Conservation (phyloP, 2,329 filamentous ascomycete species). For the Periconia sp. region DNA sequence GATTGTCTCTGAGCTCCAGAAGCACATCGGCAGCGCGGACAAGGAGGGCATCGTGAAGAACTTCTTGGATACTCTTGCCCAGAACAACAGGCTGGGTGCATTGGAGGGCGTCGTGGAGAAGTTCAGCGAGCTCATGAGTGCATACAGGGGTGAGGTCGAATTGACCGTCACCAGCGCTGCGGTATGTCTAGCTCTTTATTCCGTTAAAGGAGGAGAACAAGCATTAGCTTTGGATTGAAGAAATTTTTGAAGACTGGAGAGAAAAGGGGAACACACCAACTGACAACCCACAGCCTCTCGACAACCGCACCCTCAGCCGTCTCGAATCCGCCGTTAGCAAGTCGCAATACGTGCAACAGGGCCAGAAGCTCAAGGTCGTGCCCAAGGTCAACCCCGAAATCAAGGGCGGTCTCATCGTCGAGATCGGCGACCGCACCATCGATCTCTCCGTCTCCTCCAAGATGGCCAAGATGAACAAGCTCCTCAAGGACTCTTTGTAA, state of each 20-base stretch:
- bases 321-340: slow-evolving; percentile 87
- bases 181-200: slow-evolving; percentile 57
- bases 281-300: slow-evolving; percentile 66
- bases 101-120: slow-evolving; percentile 83
- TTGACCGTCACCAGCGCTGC: slow-evolving; percentile 86
- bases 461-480: slow-evolving; percentile 99
- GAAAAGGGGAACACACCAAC: background rate
- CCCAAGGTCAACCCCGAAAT: slow-evolving; percentile 96
- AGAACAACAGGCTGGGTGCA: slow-evolving; percentile 91
- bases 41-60: slow-evolving; percentile 87
- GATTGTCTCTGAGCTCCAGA: slow-evolving; percentile 85
- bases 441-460: slow-evolving; percentile 94
- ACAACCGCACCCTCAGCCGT: slow-evolving; percentile 80
- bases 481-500: slow-evolving; percentile 95
- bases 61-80: slow-evolving; percentile 85
- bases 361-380: slow-evolving; percentile 98
- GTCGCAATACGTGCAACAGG: slow-evolving; percentile 82
- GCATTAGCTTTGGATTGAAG: background rate
- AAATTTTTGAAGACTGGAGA: background rate
- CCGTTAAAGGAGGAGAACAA: background rate
- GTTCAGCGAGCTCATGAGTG: slow-evolving; percentile 84
- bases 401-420: slow-evolving; percentile 88
- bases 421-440: slow-evolving; percentile 96
- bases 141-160: slow-evolving; percentile 90
- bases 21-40: slow-evolving; percentile 69